Percentiles rank a stretch among this genome's conserved stretches.
phyloP scores from a whole-genome alignment of 164 flowering plant species.

The Stephania japonica region DNA sequence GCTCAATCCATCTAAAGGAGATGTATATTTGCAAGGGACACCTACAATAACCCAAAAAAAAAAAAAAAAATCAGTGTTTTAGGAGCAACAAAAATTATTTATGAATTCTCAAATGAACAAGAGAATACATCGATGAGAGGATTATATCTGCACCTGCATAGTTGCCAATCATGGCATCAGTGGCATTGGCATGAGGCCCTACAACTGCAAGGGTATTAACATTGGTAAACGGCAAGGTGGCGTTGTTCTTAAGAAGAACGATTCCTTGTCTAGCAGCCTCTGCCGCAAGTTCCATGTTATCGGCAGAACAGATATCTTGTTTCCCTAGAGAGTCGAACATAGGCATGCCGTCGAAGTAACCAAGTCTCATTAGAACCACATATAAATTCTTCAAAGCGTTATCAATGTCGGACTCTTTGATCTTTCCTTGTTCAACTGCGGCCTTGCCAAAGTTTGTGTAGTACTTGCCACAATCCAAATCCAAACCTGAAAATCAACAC shows the following conservation, averaged over 20 bases:
- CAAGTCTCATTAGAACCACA: slow-evolving; percentile 36
- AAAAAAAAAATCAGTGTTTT: background rate
- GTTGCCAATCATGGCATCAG: slow-evolving; percentile 39
- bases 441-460: slow-evolving; percentile 21
- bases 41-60: slow-evolving; percentile 7
- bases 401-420: slow-evolving; percentile 27
- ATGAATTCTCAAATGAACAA: background rate
- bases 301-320: slow-evolving; percentile 32
- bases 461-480: slow-evolving; percentile 47
- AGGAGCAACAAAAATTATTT: background rate
- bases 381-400: slow-evolving; percentile 30
- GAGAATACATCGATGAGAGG: too few relatives aligned
- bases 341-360: slow-evolving; percentile 45
- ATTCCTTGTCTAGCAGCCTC: slow-evolving; percentile 55
- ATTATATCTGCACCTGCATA: slow-evolving; percentile 29
- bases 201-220: slow-evolving; percentile 27
- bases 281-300: slow-evolving; percentile 34
- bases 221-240: slow-evolving; percentile 29
- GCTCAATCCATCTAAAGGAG: slow-evolving; percentile 18
- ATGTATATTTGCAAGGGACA: slow-evolving; percentile 15
- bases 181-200: slow-evolving; percentile 47
- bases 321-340: slow-evolving; percentile 24
- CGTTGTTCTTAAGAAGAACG: slow-evolving; percentile 43
- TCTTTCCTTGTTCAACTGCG: slow-evolving; percentile 27
- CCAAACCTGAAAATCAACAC: slow-evolving; percentile 32